Evolutionary conservation across 2,329 filamentous ascomycete species (phyloP), one percentile per base, ranked within the genome.

Genomic region (Apiospora malaysiana): DNA sequence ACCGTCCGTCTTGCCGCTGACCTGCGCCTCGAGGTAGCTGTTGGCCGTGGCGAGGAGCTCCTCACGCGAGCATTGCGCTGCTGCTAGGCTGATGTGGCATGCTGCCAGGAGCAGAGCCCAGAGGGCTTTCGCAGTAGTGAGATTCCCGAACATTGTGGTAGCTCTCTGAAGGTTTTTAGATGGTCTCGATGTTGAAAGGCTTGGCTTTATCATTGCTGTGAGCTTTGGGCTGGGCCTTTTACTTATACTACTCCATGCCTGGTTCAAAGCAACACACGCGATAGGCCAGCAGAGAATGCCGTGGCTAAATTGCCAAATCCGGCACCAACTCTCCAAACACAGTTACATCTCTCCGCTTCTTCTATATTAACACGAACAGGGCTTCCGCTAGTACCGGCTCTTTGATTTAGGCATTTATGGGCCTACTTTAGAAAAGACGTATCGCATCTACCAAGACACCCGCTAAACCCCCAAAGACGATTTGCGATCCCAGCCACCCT

Each of bases 401-500:
- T 40, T 63, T 14, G 2, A 68, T 68, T 68, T 68, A 56, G 67
- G 67, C 67, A 68, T 27, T 68, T 56, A 12, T 37, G 14, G 3
- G 6, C 8, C 5, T 8, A 63, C 32, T n/a, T 6, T 51, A 27
- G 23, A 51, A 25, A 23, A 27, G 49, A 27, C 49, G 18, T 27
- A 18, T 8, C 12, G 18, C 25, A 56, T 2, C 49, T 8, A 27
- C 23, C 8, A 56, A 56, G 49, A 6, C 4, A 16, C 56, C 10
- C 10, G 32, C 56, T 63, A 63, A 18, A 63, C 27, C 14, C 56
- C 56, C 18, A 63, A 21, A 12, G 56, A 63, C 6, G 56, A 40
- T 4, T 67, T 71, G 21, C 66, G 71, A 40, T 76, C 74, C 72
- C 78, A 82, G 0, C 79, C 83, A 4, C 82, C 83, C 66, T 83